A percentile compares a stretch with the other conserved stretches of the same genome.
Evolutionary conservation across 1,139 yeast genomes (phyloP).

Genomic region (Zygosaccharomyces pseudobailii): DNA sequence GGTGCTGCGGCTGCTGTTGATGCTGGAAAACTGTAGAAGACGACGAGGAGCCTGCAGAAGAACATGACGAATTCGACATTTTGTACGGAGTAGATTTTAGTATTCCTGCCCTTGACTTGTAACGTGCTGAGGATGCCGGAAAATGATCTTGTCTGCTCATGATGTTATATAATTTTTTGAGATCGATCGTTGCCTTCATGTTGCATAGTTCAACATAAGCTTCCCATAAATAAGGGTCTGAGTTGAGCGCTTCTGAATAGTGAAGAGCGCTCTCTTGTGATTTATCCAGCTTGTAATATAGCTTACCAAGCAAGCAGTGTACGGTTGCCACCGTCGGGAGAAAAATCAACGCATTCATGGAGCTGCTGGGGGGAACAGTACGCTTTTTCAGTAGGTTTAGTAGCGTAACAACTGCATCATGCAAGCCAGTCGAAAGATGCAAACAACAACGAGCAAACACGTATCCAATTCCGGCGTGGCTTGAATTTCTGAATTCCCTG

Average conservation of each 20-base stretch:
- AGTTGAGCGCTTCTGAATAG: slow-evolving; percentile 62
- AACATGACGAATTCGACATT: slow-evolving; percentile 5
- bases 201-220: slow-evolving; percentile 74
- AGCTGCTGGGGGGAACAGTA: slow-evolving; percentile 3
- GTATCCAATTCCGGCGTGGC: slow-evolving; percentile 26
- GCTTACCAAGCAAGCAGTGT: slow-evolving; percentile 64
- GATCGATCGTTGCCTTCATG: slow-evolving; percentile 65
- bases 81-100: slow-evolving; percentile 25
- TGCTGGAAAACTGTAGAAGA: slow-evolving; percentile 14
- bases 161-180: slow-evolving; percentile 33
- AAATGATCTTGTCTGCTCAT: slow-evolving; percentile 10
- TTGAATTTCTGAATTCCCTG: slow-evolving; percentile 17
- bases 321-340: slow-evolving; percentile 64
- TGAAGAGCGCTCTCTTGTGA: slow-evolving; percentile 59
- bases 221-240: slow-evolving; percentile 81
- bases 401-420: slow-evolving; percentile 19
- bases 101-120: slow-evolving; percentile 28
- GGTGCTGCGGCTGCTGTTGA: slow-evolving; percentile 40
- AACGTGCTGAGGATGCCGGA: slow-evolving; percentile 7
- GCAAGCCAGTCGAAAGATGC: slow-evolving; percentile 19
- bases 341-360: slow-evolving; percentile 11
- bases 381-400: slow-evolving; percentile 7
- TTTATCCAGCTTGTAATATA: slow-evolving; percentile 58
- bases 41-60: slow-evolving; percentile 49
- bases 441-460: slow-evolving; percentile 28